Percentiles rank a stretch among this genome's conserved stretches.
Evolutionary conservation across 2,329 filamentous ascomycete species (phyloP).

Genomic region (Allantophomopsis cytisporea): DNA sequence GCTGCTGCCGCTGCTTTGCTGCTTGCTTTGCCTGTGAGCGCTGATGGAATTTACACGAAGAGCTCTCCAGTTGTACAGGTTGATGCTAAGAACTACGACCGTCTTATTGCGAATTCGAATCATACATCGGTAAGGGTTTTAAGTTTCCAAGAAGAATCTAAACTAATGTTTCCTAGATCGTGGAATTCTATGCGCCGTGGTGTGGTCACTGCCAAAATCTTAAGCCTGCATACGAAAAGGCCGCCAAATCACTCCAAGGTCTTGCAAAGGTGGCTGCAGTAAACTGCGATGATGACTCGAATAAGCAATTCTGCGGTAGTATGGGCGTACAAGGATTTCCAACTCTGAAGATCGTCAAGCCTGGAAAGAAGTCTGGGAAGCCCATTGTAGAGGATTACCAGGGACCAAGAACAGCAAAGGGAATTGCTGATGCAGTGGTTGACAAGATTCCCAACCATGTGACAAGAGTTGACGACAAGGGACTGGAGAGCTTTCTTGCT

Average conservation of each 20-base stretch:
- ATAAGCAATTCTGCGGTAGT: slow-evolving; percentile 73
- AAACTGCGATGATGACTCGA: slow-evolving; percentile 86
- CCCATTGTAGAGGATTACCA: slow-evolving; percentile 86
- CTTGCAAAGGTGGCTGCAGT: slow-evolving; percentile 89
- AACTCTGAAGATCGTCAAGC: slow-evolving; percentile 84
- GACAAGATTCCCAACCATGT: slow-evolving; percentile 90
- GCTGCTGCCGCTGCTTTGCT: slow-evolving; percentile 48
- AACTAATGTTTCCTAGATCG: slow-evolving; percentile 27
- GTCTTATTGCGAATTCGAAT: slow-evolving; percentile 76
- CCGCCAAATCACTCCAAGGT: slow-evolving; percentile 76
- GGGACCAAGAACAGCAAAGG: slow-evolving; percentile 70
- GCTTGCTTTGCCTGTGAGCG: slow-evolving; percentile 48
- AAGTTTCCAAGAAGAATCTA: not conserved
- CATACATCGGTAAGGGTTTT: slow-evolving; percentile 63
- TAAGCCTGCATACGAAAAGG: slow-evolving; percentile 91
- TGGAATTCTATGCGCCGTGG: slow-evolving; percentile 95
- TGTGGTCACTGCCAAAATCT: slow-evolving; percentile 95
- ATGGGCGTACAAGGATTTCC: slow-evolving; percentile 93
- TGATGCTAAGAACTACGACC: slow-evolving; percentile 65
- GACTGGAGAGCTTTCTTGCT: slow-evolving; percentile 60
- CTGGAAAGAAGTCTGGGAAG: slow-evolving; percentile 66
- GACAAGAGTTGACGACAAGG: slow-evolving; percentile 65
- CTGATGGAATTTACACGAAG: slow-evolving; percentile 70
- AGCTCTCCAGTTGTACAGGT: slow-evolving; percentile 79
- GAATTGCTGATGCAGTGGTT: slow-evolving; percentile 73